These are phyloP conservation scores for Endoconidiophora polonica DNA, from an alignment of 2,329 filamentous ascomycete species.

Conservation along the genomic window DNA sequence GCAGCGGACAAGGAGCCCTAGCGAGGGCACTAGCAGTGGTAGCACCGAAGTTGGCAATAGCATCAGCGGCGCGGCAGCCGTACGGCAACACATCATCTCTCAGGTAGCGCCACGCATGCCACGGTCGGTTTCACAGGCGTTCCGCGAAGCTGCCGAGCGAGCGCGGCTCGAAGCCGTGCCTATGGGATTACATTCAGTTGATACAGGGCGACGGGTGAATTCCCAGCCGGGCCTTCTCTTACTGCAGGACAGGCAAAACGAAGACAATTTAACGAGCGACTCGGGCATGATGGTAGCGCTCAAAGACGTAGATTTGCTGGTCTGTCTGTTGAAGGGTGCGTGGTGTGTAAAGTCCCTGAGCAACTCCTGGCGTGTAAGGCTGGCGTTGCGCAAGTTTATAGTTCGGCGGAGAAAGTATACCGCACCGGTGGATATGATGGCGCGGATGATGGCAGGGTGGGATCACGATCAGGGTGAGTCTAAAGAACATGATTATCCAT, in stretches of 20 bases:
- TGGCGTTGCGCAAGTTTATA: constrained; percentile 8
- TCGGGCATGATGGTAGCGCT: constrained; percentile 15
- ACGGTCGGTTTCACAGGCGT: background rate
- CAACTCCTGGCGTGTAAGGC: constrained; percentile 4
- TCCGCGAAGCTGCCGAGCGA: constrained; percentile 1
- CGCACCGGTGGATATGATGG: constrained; percentile 6
- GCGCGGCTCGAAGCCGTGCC: constrained; percentile 16
- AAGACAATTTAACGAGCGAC: constrained; percentile 7
- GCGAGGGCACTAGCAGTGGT: background rate
- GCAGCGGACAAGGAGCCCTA: background rate
- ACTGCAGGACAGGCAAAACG: constrained; percentile 17
- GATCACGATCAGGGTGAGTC: constrained; percentile 1
- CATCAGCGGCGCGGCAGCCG: background rate
- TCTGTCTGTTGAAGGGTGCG: background rate
- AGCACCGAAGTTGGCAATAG: no score
- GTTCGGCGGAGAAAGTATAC: constrained; percentile 2
- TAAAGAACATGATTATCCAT: background rate
- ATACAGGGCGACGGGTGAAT: constrained; percentile 27
- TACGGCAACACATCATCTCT: constrained; percentile 13
- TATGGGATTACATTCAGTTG: constrained; percentile 1
- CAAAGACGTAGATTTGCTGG: constrained; percentile 17
- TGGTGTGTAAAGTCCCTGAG: constrained; percentile 1
- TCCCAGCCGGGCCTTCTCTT: constrained; percentile 13
- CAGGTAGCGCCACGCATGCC: constrained; percentile 2
- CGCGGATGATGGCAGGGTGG: constrained; percentile 2